phyloP scores from a whole-genome alignment of 768 basidiomycete species.

The Dentipellis fragilis region DNA sequence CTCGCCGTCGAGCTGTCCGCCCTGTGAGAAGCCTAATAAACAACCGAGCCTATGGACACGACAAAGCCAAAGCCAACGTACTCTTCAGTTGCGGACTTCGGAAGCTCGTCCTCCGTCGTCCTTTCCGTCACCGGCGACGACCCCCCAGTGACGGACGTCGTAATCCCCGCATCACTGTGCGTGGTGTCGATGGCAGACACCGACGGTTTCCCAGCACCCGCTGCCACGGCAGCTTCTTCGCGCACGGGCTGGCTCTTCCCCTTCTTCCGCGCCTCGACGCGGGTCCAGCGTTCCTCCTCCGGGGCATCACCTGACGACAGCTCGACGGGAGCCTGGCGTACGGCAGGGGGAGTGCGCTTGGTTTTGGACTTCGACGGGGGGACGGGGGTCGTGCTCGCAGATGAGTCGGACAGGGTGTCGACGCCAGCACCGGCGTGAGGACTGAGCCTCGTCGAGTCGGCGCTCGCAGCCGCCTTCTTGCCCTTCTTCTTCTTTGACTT shows the following conservation, averaged over 20 bases:
- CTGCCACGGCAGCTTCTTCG: not conserved
- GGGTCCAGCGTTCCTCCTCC: conserved; percentile 63
- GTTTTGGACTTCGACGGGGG: conserved; percentile 17
- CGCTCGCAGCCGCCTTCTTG: conserved; percentile 15
- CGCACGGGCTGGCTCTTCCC: conserved; percentile 3
- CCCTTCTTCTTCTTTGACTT: conserved; percentile 37
- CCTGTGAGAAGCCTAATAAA: not conserved
- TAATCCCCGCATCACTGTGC: conserved; percentile 41
- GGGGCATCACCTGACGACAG: conserved; percentile 19
- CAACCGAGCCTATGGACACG: not conserved
- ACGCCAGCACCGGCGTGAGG: conserved; percentile 8
- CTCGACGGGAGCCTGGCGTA: conserved; percentile 8
- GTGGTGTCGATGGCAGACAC: conserved; percentile 22
- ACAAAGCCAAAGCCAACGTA: conserved; percentile 24
- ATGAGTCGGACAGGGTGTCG: conserved; percentile 17
- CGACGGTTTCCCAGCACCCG: conserved; percentile 3
- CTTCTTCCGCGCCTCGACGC: conserved; percentile 43
- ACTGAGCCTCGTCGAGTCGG: not conserved
- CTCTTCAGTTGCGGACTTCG: conserved; percentile 65
- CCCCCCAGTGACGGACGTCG: conserved; percentile 34
- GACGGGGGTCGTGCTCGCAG: conserved; percentile 13
- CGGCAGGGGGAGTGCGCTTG: conserved; percentile 23
- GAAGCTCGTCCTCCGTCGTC: conserved; percentile 31
- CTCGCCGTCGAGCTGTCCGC: not conserved
- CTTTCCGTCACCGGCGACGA: conserved; percentile 27